Evolutionary conservation across 176 grass and related monocot species (phyloP).

Genomic region (Raddia guianensis): DNA sequence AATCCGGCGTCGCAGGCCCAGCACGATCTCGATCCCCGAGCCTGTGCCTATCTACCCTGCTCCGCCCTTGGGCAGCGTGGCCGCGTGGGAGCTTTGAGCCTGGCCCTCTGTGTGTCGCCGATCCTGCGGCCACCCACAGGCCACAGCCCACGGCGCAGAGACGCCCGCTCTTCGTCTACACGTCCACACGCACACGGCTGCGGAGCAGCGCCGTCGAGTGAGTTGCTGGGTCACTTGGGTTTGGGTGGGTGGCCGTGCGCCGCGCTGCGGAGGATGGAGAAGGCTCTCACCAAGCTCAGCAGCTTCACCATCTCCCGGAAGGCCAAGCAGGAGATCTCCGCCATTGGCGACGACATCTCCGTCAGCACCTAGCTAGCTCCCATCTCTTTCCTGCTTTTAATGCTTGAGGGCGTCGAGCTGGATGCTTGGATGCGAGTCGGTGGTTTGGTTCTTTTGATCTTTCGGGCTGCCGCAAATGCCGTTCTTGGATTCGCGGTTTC

Average conservation of each 20-base stretch:
- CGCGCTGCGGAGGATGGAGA: slow-evolving; percentile 56
- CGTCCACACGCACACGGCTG: background rate
- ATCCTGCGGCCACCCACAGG: slow-evolving; percentile 25
- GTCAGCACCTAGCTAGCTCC: slow-evolving; percentile 38
- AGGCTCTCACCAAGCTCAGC: slow-evolving; percentile 77
- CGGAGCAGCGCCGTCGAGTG: too few relatives aligned
- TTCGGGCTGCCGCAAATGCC: background rate
- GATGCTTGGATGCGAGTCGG: slow-evolving; percentile 14
- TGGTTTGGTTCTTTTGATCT: slow-evolving; percentile 8
- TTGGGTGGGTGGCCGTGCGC: background rate
- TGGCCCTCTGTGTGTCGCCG: slow-evolving; percentile 41
- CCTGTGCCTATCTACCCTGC: slow-evolving; percentile 17
- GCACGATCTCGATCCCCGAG: background rate
- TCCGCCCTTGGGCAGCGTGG: background rate
- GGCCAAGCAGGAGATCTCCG: slow-evolving; percentile 94
- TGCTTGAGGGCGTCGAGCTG: background rate
- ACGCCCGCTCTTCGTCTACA: background rate
- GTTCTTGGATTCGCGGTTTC: background rate
- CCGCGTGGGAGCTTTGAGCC: slow-evolving; percentile 24
- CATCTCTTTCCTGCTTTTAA: background rate
- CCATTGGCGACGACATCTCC: slow-evolving; percentile 91
- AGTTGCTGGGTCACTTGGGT: too few relatives aligned
- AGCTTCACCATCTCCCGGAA: slow-evolving; percentile 91
- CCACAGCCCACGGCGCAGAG: background rate
- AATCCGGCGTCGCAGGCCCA: slow-evolving; percentile 30